Base-by-base conservation (phyloP, 2,329 filamentous ascomycete species). In the Volutella citrinella region DNA sequence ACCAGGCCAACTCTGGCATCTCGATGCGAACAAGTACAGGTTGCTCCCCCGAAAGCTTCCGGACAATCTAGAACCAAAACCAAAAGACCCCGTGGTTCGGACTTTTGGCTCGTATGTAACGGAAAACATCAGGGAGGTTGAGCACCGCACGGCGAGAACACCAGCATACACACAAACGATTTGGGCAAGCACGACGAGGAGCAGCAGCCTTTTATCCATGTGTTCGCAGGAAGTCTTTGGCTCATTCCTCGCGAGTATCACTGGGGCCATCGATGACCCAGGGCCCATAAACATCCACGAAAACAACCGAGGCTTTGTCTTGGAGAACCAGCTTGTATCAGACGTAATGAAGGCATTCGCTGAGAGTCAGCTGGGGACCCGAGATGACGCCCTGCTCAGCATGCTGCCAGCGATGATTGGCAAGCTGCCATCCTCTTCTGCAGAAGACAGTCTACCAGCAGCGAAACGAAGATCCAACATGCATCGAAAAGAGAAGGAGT, bases 161-260 rank as follows among this genome's bases (percentile, higher is more conserved):
- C n/a, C n/a, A n/a, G n/a, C n/a, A n/a, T n/a, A n/a, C n/a, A n/a
- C n/a, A n/a, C n/a, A n/a, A n/a, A n/a, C n/a, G n/a, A n/a, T n/a
- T n/a, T n/a, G n/a, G n/a, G n/a, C n/a, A n/a, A n/a, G n/a, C n/a
- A n/a, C n/a, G n/a, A n/a, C n/a, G n/a, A n/a, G n/a, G n/a, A 17
- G 14, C 7, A 32, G 30, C 15, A 18, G 20, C 25, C 30, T 32
- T 25, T 6, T 25, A 13, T 18, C 20, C 14, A 14, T 24, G 6
- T 32, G 30, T 19, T 10, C 21, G 16, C 30, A 32, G 30, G 30
- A 32, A 25, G 20, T 32, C 6, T 32, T 32, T 32, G 30, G 21
- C 5, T 25, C 30, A 17, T 32, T 32, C 10, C n/a, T 32, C 20
- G 19, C 12, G 13, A 24, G 20, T 17, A 25, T 32, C 2, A 14